Evolutionary conservation across 495 filamentous ascomycete genomes (phyloP).

Genomic region (Pseudevernia furfuracea): DNA sequence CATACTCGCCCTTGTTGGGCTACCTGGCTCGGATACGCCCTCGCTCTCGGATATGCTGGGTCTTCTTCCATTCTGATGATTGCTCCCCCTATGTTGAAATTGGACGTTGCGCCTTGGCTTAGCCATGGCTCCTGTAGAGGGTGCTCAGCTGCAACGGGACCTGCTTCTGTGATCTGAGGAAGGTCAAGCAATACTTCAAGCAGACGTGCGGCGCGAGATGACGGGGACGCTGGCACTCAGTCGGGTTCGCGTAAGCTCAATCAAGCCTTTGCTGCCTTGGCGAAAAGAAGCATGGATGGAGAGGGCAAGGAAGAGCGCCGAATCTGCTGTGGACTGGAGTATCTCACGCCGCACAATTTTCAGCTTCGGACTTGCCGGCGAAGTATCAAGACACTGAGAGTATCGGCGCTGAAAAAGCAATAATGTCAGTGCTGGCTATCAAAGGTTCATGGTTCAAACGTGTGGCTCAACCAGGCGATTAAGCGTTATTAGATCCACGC

Average conservation of each 20-base stretch:
- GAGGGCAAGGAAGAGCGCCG: neutral
- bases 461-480: too few relatives aligned
- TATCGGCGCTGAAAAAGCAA: neutral
- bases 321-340: neutral
- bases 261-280: neutral
- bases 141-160: neutral
- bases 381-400: neutral
- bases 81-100: slow-evolving; percentile 60
- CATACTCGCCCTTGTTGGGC: slow-evolving; percentile 43
- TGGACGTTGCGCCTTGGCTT: slow-evolving; percentile 75
- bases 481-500: too few relatives aligned
- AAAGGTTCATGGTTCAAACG: too few relatives aligned
- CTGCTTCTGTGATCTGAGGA: neutral
- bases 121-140: slow-evolving; percentile 44
- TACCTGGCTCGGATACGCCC: slow-evolving; percentile 55
- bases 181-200: neutral
- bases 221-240: neutral
- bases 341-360: neutral
- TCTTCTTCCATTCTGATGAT: slow-evolving; percentile 51
- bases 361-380: neutral
- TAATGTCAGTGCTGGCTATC: neutral
- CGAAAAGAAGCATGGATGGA: neutral
- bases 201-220: neutral
- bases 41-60: slow-evolving; percentile 79
- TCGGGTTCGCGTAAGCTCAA: neutral